Percentiles rank a stretch among this genome's conserved stretches.
These are phyloP conservation scores for Cucumis melo DNA, from an alignment of 306 rosid genomes.

Conservation along the genomic window DNA sequence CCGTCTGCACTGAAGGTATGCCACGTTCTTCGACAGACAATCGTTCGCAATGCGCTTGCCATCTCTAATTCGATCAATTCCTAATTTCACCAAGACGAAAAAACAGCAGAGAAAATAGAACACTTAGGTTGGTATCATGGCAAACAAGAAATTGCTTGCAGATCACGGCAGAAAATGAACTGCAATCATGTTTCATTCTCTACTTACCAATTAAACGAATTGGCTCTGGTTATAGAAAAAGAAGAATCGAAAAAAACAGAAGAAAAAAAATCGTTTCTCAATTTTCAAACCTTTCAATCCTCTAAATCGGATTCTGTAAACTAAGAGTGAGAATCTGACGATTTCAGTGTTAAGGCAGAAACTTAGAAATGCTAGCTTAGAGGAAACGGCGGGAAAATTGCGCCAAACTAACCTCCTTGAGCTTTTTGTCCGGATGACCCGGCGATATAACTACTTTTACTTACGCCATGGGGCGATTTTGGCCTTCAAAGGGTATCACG, in stretches of 20 bases:
- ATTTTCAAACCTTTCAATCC: slow-evolving; percentile 1
- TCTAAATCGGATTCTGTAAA: not conserved
- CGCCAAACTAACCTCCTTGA: too few species aligned
- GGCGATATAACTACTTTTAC: too few species aligned
- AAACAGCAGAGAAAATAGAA: not conserved
- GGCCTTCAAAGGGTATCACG: too few species aligned
- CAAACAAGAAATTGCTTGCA: not conserved
- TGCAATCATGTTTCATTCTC: not conserved
- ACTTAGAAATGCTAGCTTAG: not conserved
- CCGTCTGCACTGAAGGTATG: slow-evolving; percentile 79
- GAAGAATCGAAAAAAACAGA: not conserved
- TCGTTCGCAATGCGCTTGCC: slow-evolving; percentile 58
- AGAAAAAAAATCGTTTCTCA: not conserved
- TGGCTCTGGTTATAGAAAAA: not conserved
- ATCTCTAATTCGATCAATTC: slow-evolving; percentile 23
- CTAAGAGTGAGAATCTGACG: not conserved
- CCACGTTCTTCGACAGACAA: slow-evolving; percentile 75
- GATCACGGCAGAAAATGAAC: not conserved
- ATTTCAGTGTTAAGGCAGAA: not conserved
- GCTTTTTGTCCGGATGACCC: too few species aligned
- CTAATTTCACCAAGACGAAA: not conserved
- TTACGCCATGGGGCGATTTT: too few species aligned
- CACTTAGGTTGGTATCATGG: not conserved
- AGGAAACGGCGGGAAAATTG: too few species aligned
- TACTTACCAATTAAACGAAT: not conserved